Evolutionary conservation across 768 basidiomycete species (phyloP), one percentile per base, ranked within the genome.

Genomic region (Leucocoprinus leucothites): DNA sequence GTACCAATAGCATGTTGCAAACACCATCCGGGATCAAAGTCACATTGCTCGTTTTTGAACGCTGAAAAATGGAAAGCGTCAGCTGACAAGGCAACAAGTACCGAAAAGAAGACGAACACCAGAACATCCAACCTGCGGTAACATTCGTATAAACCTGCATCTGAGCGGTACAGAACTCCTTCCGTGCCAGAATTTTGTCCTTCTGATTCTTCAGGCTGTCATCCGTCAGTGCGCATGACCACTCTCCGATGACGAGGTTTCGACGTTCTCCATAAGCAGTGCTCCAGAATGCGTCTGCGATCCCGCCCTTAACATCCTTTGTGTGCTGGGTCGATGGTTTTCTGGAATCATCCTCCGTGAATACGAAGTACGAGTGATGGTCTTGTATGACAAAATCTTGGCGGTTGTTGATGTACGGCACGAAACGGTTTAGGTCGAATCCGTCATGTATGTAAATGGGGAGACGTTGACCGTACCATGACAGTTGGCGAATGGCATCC

Each of bases 161-260:
- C 60, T 89, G 87, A 1, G 71, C 76, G 1, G 69, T 70, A 61
- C 86, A 85, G 60, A 87, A 88, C 2, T 74, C 64, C 51, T 66
- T 71, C 25, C 75, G 70, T n/a, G 82, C 78, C 3, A 64, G 67
- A 24, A 70, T 67, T 13, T 74, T 71, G 62, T 87, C 71, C 2
- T 60, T 31, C 56, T 82, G 82, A 8, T 66, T 66, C 5, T 76
- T 65, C 14, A 86, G 61, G 59, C 87, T 86, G 52, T 80, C 61
- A 2, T 82, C 79, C 51, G 88, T 85, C 57, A 93, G 71, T 0
- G 86, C 87, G 18, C 85, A 89, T n/a, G 87, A 89, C 82, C 85
- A 94, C 64, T 94, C 91, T 21, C 81, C 90, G 2, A 93, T 77
- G n/a, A 94, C 75, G 9, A 94, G 66, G 19, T 84, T 84, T 8